Percentiles rank a stretch among this genome's conserved stretches.
Evolutionary conservation across 495 filamentous ascomycete genomes (phyloP).

Genomic region (Aspergillus cavernicola): DNA sequence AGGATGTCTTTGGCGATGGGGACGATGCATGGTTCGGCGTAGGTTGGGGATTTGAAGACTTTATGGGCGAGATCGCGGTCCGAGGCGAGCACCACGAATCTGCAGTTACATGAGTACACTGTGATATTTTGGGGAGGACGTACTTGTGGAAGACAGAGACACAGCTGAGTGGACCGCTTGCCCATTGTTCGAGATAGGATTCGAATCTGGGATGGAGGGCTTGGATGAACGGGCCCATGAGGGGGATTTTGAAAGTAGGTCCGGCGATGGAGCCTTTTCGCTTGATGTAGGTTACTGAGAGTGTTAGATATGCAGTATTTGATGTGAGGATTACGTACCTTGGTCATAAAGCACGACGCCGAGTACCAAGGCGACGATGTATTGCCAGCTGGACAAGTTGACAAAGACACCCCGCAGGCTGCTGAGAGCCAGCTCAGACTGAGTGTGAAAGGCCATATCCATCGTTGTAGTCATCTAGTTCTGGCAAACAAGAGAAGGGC

Average conservation of each 20-base stretch:
- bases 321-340: no score
- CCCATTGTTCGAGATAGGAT: constrained; percentile 80
- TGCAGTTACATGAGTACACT: no score
- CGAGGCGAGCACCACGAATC: constrained; percentile 92
- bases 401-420: background rate
- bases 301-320: background rate
- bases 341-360: constrained; percentile 32
- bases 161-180: constrained; percentile 80
- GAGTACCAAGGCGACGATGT: constrained; percentile 22
- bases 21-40: constrained; percentile 88
- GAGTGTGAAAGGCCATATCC: no score
- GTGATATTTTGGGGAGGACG: constrained; percentile 20
- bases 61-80: constrained; percentile 89
- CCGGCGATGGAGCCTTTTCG: constrained; percentile 82
- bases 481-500: no score
- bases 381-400: constrained; percentile 28
- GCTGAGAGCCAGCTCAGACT: background rate
- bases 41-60: constrained; percentile 85
- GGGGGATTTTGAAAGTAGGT: constrained; percentile 74
- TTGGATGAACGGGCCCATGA: constrained; percentile 87
- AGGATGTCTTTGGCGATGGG: constrained; percentile 87
- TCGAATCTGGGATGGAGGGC: constrained; percentile 83
- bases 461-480: no score
- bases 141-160: constrained; percentile 97
- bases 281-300: constrained; percentile 68